Base-by-base conservation (phyloP, 192 early-diverging fungal species). In the Diversispora eburnea region DNA sequence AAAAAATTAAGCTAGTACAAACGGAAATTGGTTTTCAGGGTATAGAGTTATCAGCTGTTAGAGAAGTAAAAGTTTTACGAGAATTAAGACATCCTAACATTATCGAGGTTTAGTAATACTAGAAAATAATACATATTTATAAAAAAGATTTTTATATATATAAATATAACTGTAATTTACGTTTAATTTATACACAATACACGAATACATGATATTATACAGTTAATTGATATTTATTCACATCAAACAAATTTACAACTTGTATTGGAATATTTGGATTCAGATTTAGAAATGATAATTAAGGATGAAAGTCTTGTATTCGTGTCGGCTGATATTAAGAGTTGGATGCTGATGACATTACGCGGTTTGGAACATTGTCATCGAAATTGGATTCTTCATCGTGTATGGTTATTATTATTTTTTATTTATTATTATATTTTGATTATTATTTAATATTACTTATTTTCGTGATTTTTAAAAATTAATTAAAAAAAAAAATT, bases 281-380 rank as follows among this genome's bases (percentile, higher is more conserved):
- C 93, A 9, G 98, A 99, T 78, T 77, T 99, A 64, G 97, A 99
- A 73, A 91, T 89, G 79, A 91, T 99, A 63, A 99, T 99, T 83
- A 97, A 97, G 76, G 95, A 96, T 70, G 92, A 90, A 73, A 86
- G 82, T 67, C 81, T 97, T 49, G 84, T 95, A 15, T 98, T 99
- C 76, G 92, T 88, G 82, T 88, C 93, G 0, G 89, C 87, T 0
- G 95, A 99, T 77, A 92, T 98, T 61, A 99, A 99, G 74, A 92
- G 91, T 70, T 99, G 98, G 98, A 91, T 99, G 87, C 65, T 97
- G 73, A 98, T 98, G 98, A 93, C 92, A 55, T 76, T 99, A 48
- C 85, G 94, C 6, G 98, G 98, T 17, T 84, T 97, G 33, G 87
- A 94, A 67, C 94, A 96, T 74, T 94, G 92, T 78, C 98, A 99